Percentiles rank a stretch among this genome's conserved stretches.
phyloP scores from a whole-genome alignment of 2,329 filamentous ascomycete genomes.

The Sporothrix humicola region DNA sequence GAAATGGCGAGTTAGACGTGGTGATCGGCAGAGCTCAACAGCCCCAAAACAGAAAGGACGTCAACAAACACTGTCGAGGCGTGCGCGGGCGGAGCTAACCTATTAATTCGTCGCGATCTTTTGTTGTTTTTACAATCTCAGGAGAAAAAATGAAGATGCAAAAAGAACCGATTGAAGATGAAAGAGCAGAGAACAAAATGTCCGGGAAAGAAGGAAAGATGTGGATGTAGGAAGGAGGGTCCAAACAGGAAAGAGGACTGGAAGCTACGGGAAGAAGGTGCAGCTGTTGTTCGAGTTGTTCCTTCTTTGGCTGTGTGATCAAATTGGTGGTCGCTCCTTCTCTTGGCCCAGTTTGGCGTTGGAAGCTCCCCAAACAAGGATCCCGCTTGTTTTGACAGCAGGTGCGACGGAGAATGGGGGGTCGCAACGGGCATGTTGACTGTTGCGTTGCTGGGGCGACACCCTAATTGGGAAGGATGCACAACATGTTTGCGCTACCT shows the following conservation, averaged over 20 bases:
- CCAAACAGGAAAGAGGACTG: slow-evolving; percentile 15
- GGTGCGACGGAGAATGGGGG: slow-evolving; percentile 27
- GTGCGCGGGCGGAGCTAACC: background rate
- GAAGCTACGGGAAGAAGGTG: background rate
- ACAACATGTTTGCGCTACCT: slow-evolving; percentile 21
- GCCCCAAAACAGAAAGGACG: background rate
- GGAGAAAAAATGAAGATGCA: background rate
- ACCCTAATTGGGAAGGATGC: slow-evolving; percentile 24
- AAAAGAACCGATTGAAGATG: background rate
- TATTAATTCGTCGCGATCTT: background rate
- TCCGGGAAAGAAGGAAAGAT: background rate
- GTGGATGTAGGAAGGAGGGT: background rate
- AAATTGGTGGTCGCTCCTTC: background rate
- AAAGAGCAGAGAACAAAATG: background rate
- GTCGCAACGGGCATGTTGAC: slow-evolving; percentile 30
- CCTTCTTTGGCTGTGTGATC: too few relatives aligned
- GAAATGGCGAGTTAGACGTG: background rate
- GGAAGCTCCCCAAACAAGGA: slow-evolving; percentile 13
- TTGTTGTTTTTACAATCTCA: background rate
- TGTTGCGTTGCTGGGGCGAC: slow-evolving; percentile 31
- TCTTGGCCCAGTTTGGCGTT: background rate
- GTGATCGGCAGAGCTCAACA: slow-evolving; percentile 12
- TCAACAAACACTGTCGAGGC: background rate
- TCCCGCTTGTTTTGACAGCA: slow-evolving; percentile 29
- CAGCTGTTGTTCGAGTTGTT: slow-evolving; percentile 1